A percentile compares a stretch with the other conserved stretches of the same genome.
These are phyloP conservation scores for Pseudisothecium myosuroides DNA, from an alignment of 225 moss, liverwort and hornwort genomes.

Conservation along the genomic window DNA sequence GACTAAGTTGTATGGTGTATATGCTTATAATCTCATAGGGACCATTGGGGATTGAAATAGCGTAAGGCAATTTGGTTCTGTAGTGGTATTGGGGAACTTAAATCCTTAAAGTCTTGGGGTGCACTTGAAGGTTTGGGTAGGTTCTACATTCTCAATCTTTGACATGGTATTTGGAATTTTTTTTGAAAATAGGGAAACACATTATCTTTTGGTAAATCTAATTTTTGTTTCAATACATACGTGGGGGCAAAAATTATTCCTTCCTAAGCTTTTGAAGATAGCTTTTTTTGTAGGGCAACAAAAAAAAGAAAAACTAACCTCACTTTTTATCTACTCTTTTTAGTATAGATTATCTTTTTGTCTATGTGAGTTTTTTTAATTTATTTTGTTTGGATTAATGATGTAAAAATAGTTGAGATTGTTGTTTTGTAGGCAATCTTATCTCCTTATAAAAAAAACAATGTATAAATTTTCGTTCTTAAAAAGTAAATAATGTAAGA, in stretches of 20 bases:
- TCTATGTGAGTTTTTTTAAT: background rate
- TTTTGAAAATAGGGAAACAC: background rate
- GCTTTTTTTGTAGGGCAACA: background rate
- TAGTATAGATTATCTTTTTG: background rate
- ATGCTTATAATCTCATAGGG: background rate
- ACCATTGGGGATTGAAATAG: background rate
- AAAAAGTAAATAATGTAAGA: too few relatives aligned
- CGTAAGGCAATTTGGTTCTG: background rate
- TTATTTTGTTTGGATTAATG: background rate
- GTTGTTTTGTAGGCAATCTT: background rate
- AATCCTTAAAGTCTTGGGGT: too few relatives aligned
- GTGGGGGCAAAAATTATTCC: rapidly evolving
- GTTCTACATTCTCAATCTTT: background rate
- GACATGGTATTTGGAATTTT: background rate
- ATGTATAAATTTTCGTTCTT: too few relatives aligned
- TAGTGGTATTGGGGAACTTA: rapidly evolving
- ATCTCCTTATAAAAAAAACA: background rate
- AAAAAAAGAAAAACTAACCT: background rate
- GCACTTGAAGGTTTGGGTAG: background rate
- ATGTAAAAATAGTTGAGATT: background rate
- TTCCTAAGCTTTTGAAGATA: background rate
- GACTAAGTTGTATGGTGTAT: background rate
- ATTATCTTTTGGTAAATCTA: background rate
- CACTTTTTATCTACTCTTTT: too few relatives aligned
- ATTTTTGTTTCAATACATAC: background rate